Conservation (phyloP, 2,329 filamentous ascomycete species). For the Beauveria bassiana region DNA sequence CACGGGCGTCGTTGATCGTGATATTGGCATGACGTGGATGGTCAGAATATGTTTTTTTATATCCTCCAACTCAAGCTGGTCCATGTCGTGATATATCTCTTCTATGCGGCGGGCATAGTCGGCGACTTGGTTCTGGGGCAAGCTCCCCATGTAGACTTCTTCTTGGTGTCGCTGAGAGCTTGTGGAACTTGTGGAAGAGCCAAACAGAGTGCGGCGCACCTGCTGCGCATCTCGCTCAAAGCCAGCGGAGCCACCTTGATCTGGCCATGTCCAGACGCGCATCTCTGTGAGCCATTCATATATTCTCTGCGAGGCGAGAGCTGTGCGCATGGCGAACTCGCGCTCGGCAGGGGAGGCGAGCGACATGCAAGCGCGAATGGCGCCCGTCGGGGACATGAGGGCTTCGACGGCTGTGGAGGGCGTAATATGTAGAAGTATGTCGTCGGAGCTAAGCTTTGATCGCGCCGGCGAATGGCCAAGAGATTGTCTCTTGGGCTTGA, state of each 20-base stretch:
- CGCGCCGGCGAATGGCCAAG: slow-evolving; percentile 35
- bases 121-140: slow-evolving; percentile 56
- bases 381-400: slow-evolving; percentile 45
- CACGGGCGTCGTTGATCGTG: slow-evolving; percentile 29
- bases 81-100: slow-evolving; percentile 62
- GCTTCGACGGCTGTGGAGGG: slow-evolving; percentile 54
- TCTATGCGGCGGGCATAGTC: slow-evolving; percentile 66
- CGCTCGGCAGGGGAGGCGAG: slow-evolving; percentile 57
- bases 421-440: slow-evolving; percentile 53
- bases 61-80: slow-evolving; percentile 69
- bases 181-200: slow-evolving; percentile 14
- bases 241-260: slow-evolving; percentile 39
- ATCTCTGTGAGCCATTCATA: slow-evolving; percentile 72
- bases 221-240: slow-evolving; percentile 40
- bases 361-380: slow-evolving; percentile 52
- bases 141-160: slow-evolving; percentile 57
- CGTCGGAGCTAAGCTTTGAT: slow-evolving; percentile 38
- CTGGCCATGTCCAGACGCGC: slow-evolving; percentile 49
- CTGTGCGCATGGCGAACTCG: slow-evolving; percentile 63
- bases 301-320: slow-evolving; percentile 62
- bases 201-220: slow-evolving; percentile 29
- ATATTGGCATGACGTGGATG: slow-evolving; percentile 60
- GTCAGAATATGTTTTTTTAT: slow-evolving; percentile 82
- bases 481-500: slow-evolving; percentile 27
- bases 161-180: slow-evolving; percentile 19